These are phyloP conservation scores for Gonium pectorale DNA, from an alignment of 139 green algal species.

Conservation along the genomic window DNA sequence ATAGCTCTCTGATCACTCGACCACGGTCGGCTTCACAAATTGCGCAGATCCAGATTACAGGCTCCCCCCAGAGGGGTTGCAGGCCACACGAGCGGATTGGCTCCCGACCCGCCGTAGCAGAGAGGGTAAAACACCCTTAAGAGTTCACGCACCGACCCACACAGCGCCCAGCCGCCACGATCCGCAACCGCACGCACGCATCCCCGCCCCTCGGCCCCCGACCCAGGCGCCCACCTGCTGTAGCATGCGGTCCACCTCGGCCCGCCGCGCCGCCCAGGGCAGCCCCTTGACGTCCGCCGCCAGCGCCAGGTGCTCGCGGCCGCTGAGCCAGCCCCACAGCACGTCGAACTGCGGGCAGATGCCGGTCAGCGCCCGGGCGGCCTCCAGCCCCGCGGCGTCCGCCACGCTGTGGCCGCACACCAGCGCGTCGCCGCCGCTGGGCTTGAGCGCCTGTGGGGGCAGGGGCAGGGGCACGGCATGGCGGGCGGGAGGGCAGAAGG, in stretches of 20 bases:
- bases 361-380: slow-evolving; percentile 61
- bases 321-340: slow-evolving; percentile 81
- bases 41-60: too few species aligned
- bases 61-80: too few species aligned
- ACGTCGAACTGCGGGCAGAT: slow-evolving; percentile 94
- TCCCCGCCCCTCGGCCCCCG: too few species aligned
- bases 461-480: neutral
- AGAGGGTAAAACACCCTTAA: too few species aligned
- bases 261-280: neutral
- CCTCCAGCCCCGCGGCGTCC: slow-evolving; percentile 46
- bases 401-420: slow-evolving; percentile 75
- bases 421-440: slow-evolving; percentile 78
- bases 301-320: slow-evolving; percentile 62
- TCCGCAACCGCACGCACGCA: too few species aligned
- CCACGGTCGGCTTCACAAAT: too few species aligned
- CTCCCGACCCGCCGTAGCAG: too few species aligned
- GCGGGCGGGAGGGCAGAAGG: neutral
- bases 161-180: too few species aligned
- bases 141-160: too few species aligned
- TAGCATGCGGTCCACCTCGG: slow-evolving; percentile 44
- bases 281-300: slow-evolving; percentile 62
- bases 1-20: too few species aligned
- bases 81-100: too few species aligned
- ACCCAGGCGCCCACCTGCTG: slow-evolving; percentile 48
- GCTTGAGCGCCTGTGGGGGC: slow-evolving; percentile 59